These are phyloP conservation scores for Penicillium crystallinum DNA, from an alignment of 495 filamentous ascomycete genomes.

Conservation along the genomic window DNA sequence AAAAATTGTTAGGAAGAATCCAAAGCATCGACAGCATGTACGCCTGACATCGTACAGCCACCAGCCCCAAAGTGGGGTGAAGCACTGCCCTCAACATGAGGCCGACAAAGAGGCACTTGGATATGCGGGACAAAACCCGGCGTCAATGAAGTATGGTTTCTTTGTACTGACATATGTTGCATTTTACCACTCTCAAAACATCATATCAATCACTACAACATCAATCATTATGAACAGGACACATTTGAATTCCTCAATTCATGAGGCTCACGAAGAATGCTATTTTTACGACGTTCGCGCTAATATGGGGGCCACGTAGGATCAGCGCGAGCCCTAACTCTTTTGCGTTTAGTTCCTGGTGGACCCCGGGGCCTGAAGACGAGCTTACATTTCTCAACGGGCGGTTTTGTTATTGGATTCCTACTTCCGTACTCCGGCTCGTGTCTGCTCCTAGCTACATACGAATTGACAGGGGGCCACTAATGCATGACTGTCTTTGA, in stretches of 20 bases:
- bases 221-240: background rate
- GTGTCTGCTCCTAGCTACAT: background rate
- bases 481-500: background rate
- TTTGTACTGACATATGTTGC: background rate
- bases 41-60: background rate
- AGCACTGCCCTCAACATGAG: constrained; percentile 6
- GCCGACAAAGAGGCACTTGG: background rate
- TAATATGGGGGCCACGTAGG: constrained; percentile 6
- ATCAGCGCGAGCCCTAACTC: constrained; percentile 12
- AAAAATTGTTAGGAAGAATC: background rate
- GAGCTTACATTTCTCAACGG: background rate
- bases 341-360: constrained; percentile 6
- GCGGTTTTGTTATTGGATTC: background rate
- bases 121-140: background rate
- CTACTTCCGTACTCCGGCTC: background rate
- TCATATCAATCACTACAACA: background rate
- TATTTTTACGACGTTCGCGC: constrained; percentile 4
- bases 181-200: background rate
- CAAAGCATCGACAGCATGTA: background rate
- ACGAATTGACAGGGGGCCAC: background rate
- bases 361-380: background rate
- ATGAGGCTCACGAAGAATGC: constrained; percentile 4
- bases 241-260: background rate
- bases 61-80: background rate
- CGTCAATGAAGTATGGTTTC: background rate